Percentiles rank a stretch among this genome's conserved stretches.
Conservation (phyloP, 208 protist species). For the Leishmania gerbilli region DNA sequence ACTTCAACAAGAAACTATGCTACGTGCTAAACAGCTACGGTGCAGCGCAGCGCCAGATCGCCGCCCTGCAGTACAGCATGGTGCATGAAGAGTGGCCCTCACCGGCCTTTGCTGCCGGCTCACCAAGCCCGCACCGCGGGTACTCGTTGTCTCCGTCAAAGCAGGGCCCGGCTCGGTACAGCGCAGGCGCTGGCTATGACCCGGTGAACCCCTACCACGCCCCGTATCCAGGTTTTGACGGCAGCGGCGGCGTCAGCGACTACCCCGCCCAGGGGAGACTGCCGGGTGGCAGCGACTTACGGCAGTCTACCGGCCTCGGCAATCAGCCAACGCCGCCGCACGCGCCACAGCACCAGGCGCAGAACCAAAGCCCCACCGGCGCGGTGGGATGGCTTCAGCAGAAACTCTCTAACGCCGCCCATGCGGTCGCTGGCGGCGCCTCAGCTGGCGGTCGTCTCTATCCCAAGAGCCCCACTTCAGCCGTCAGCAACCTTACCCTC, state of each 20-base stretch:
- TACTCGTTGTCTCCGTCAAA: background rate
- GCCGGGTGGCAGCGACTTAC: background rate
- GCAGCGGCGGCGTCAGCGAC: background rate
- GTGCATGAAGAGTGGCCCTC: constrained; percentile 24
- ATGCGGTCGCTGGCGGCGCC: constrained; percentile 1
- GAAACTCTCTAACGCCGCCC: constrained; percentile 19
- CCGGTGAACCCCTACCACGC: background rate
- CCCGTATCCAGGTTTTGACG: background rate
- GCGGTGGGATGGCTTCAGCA: constrained; percentile 22
- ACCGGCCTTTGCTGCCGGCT: constrained; percentile 9
- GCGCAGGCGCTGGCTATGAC: background rate
- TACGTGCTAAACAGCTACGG: constrained; percentile 60
- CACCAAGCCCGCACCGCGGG: constrained; percentile 5
- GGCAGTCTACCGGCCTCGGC: background rate
- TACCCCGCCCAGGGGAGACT: background rate
- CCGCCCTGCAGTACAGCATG: constrained; percentile 42
- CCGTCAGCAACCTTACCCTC: constrained; percentile 18
- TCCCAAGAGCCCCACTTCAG: background rate
- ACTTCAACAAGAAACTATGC: constrained; percentile 60
- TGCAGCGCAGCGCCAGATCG: constrained; percentile 50
- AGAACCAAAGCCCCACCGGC: background rate
- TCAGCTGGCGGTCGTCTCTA: background rate
- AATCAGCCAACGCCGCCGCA: background rate
- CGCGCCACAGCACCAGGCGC: background rate
- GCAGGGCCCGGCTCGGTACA: background rate